phyloP scores from a whole-genome alignment of 2,329 filamentous ascomycete species.

The Penicillium capsulatum region DNA sequence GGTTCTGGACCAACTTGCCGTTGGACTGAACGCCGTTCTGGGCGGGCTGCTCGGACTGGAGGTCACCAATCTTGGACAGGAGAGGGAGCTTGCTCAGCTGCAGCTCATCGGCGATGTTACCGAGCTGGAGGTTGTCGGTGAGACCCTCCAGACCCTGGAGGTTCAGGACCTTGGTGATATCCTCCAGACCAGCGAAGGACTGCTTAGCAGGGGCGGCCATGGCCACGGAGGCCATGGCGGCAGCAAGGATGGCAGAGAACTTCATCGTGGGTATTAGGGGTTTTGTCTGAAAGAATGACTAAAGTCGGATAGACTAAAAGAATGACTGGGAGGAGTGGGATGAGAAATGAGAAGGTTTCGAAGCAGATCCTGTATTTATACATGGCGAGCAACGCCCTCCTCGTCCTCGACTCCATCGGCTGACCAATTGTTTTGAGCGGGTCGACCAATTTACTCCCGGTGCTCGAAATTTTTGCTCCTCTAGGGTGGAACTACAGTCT shows the following conservation, averaged over 20 bases:
- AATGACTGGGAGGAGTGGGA: slow-evolving; percentile 10
- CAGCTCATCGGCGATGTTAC: slow-evolving; percentile 18
- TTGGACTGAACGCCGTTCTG: not conserved
- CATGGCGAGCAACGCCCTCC: slow-evolving; percentile 1
- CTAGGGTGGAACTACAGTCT: slow-evolving; percentile 8
- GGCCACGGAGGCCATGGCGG: slow-evolving; percentile 9
- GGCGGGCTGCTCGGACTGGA: slow-evolving; percentile 16
- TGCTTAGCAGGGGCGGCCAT: not conserved
- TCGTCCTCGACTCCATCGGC: not conserved
- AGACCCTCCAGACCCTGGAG: slow-evolving; percentile 12
- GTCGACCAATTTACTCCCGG: not conserved
- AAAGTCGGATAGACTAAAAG: slow-evolving; percentile 16
- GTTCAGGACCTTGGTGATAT: slow-evolving; percentile 6
- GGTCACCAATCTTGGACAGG: slow-evolving; percentile 17
- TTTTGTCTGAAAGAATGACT: slow-evolving; percentile 16
- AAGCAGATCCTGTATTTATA: slow-evolving; percentile 15
- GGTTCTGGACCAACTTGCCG: slow-evolving; percentile 31
- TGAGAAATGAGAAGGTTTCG: slow-evolving; percentile 5
- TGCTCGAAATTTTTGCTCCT: not conserved
- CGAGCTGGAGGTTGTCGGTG: slow-evolving; percentile 17
- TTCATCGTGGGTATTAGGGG: slow-evolving; percentile 16
- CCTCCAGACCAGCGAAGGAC: slow-evolving; percentile 4
- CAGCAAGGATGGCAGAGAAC: slow-evolving; percentile 39
- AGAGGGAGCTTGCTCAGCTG: slow-evolving; percentile 14
- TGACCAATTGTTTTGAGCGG: slow-evolving; percentile 9